These are phyloP conservation scores for Talaromyces thailandensis DNA, from an alignment of 495 filamentous ascomycete species.

Conservation along the genomic window DNA sequence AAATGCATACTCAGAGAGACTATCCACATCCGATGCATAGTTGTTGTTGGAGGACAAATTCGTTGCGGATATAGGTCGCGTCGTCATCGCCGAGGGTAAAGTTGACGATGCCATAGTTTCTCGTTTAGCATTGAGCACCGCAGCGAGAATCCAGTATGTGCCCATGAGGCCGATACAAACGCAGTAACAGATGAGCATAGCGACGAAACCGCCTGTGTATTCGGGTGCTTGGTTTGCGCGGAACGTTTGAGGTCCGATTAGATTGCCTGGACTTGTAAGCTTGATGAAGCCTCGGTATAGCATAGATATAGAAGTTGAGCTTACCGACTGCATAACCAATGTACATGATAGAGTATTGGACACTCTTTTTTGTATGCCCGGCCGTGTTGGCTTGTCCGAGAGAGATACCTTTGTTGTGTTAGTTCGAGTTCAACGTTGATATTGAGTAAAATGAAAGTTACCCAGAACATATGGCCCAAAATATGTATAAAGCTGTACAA, in stretches of 20 bases:
- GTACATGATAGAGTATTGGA: slow-evolving; percentile 20
- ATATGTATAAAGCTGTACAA: slow-evolving; percentile 22
- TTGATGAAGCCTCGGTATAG: neutral
- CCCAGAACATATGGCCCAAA: slow-evolving; percentile 28
- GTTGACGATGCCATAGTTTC: neutral
- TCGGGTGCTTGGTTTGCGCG: slow-evolving; percentile 43
- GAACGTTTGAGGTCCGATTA: slow-evolving; percentile 55
- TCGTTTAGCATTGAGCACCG: slow-evolving; percentile 12
- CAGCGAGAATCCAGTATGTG: slow-evolving; percentile 18
- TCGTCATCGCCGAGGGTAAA: neutral
- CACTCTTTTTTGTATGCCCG: slow-evolving; percentile 25
- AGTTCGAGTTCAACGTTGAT: neutral
- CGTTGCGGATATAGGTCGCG: neutral
- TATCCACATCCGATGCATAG: neutral
- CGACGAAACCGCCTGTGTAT: slow-evolving; percentile 22
- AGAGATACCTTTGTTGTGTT: slow-evolving; percentile 13
- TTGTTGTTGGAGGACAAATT: neutral
- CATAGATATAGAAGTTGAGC: slow-evolving; percentile 6
- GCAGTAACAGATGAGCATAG: slow-evolving; percentile 23
- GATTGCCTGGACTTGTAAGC: slow-evolving; percentile 29
- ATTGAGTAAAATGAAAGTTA: neutral
- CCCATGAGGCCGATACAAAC: slow-evolving; percentile 17
- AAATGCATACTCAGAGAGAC: slow-evolving; percentile 11
- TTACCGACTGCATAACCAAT: slow-evolving; percentile 21
- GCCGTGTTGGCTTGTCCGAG: slow-evolving; percentile 31